Evolutionary conservation across 1,139 yeast species (phyloP).

Genomic region (Magnusiomyces suaveolens): DNA sequence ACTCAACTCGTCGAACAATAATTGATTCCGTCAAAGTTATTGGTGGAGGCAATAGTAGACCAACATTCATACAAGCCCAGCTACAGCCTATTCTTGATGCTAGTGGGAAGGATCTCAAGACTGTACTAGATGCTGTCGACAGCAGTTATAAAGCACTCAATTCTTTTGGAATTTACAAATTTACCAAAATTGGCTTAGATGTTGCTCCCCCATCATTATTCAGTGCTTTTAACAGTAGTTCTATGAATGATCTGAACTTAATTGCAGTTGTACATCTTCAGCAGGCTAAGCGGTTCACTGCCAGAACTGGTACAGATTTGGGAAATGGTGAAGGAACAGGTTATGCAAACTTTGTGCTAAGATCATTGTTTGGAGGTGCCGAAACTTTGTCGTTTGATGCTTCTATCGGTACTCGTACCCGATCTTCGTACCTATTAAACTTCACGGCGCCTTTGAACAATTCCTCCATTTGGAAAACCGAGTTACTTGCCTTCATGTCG

Average conservation of each 20-base stretch:
- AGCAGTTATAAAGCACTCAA: constrained; percentile 26
- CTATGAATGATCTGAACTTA: constrained; percentile 15
- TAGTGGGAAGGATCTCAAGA: constrained; percentile 22
- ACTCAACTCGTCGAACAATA: constrained; percentile 23
- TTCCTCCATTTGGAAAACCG: constrained; percentile 45
- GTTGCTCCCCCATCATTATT: constrained; percentile 16
- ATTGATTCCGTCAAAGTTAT: constrained; percentile 43
- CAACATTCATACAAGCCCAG: constrained; percentile 45
- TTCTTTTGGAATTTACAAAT: constrained; percentile 38
- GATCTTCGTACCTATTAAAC: constrained; percentile 51
- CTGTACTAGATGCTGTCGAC: constrained; percentile 28
- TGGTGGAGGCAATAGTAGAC: constrained; percentile 46
- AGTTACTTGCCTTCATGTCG: constrained; percentile 46
- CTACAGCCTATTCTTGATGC: constrained; percentile 43
- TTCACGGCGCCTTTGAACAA: constrained; percentile 53
- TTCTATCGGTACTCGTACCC: constrained; percentile 69
- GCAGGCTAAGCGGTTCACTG: constrained; percentile 42
- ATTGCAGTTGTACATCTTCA: constrained; percentile 20
- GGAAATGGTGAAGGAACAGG: constrained; percentile 97
- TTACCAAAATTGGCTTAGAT: constrained; percentile 38
- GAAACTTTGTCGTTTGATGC: constrained; percentile 73
- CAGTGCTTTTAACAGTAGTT: constrained; percentile 14
- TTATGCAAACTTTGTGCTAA: constrained; percentile 57
- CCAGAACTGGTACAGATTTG: constrained; percentile 84
- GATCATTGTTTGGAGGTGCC: constrained; percentile 82